Base-by-base conservation (phyloP, 1,284 basidiomycete genomes). In the Cutaneotrichosporon arboriforme region DNA sequence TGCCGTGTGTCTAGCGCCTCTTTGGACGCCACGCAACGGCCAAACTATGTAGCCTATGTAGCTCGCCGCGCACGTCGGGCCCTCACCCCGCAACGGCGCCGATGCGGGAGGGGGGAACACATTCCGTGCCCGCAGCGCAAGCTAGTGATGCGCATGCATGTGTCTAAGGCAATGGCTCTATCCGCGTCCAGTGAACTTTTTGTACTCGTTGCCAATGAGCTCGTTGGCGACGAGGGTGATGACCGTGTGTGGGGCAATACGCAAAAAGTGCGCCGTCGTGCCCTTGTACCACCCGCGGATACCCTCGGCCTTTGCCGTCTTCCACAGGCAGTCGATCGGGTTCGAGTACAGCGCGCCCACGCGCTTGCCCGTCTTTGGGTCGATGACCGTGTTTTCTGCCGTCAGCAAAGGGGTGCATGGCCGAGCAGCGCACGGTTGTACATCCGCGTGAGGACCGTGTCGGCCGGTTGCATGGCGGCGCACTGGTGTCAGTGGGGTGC, bases 321-420 rank as follows among this genome's bases (percentile, higher is more conserved):
- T 94, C 87, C 88, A 96, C 46, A 98, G 78, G 75, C 93, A 97
- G 68, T 97, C 92, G 64, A 97, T 84, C 2, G 93, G 93, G 70
- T 88, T 93, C 71, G 81, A 86, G 77, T 96, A 97, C 12, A 96
- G 77, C 3, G 84, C 77, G 5, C 92, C 91, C 54, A 84, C 80
- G 38, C 83, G 76, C 64, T 80, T 84, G 34, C 92, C 92, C 54
- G 88, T 81, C 14, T 68, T 59, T 3, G 87, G 83, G 49, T 85
- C 80, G 38, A 76, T 78, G 59, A 80, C 77, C 2, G 88, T 91
- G 21, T 88, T 88, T 79, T 94, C 70, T 73, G 57, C 5, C n/a
- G 33, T 45, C 41, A 47, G 22, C 23, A 4, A 8, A 10, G 18
- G 8, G 33, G 21, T 9, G 18, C 39, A 33, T 23, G 26, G 15